These are phyloP conservation scores for Omphalotus guepiniiformis DNA, from an alignment of 768 basidiomycete genomes.

Conservation along the genomic window DNA sequence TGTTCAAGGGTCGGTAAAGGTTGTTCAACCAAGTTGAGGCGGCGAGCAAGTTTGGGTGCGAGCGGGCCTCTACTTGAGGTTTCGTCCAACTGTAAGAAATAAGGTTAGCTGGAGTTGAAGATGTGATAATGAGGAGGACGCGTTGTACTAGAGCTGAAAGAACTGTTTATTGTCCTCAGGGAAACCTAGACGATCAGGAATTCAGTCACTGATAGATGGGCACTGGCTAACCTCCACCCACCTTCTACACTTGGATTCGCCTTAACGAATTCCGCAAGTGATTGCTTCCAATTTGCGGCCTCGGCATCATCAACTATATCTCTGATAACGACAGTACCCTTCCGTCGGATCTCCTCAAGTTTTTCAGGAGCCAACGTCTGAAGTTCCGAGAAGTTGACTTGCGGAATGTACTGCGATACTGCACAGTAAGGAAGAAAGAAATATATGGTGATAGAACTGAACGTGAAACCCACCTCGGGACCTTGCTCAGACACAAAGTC, in stretches of 20 bases:
- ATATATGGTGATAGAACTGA: background rate
- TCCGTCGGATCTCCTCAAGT: slow-evolving; percentile 45
- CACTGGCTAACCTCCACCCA: slow-evolving; percentile 16
- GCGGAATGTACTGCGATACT: slow-evolving; percentile 49
- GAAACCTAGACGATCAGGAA: slow-evolving; percentile 27
- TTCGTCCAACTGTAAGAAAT: slow-evolving; percentile 22
- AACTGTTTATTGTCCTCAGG: slow-evolving; percentile 65
- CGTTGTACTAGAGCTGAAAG: slow-evolving; percentile 63
- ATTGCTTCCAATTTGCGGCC: slow-evolving; percentile 54
- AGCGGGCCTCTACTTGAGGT: slow-evolving; percentile 51
- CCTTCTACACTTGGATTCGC: slow-evolving; percentile 56
- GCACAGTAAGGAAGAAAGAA: background rate
- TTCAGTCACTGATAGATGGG: too few relatives aligned
- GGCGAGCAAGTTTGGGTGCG: slow-evolving; percentile 49
- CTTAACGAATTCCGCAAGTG: slow-evolving; percentile 51
- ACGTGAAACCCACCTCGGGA: slow-evolving; percentile 37
- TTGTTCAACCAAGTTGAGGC: slow-evolving; percentile 46
- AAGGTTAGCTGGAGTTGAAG: background rate
- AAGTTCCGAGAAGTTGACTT: slow-evolving; percentile 55
- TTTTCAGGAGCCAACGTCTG: slow-evolving; percentile 40
- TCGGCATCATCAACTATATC: slow-evolving; percentile 55
- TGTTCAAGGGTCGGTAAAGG: slow-evolving; percentile 29
- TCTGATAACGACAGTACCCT: slow-evolving; percentile 60
- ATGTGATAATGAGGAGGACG: background rate
- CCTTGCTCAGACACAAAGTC: slow-evolving; percentile 43